A percentile compares a stretch with the other conserved stretches of the same genome.
Evolutionary conservation across 176 grass and related monocot genomes (phyloP).

Genomic region (Paspalum notatum): DNA sequence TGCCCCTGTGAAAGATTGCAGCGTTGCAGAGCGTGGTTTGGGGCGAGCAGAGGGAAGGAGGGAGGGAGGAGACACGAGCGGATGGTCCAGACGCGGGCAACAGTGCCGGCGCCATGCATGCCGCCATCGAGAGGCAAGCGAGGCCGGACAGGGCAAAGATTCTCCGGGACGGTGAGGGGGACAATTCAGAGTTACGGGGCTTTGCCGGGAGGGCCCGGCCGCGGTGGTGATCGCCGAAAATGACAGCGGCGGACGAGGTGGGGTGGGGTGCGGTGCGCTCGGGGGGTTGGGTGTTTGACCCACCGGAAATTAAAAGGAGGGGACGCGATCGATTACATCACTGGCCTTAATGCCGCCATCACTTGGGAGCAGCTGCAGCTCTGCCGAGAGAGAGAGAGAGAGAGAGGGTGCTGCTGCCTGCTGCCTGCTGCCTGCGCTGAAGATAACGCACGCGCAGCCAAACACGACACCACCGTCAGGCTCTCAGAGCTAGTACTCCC

Average conservation of each 20-base stretch:
- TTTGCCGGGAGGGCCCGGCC: constrained; percentile 15
- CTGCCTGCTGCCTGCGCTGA: no score
- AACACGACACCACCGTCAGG: constrained; percentile 21
- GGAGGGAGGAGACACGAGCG: not conserved
- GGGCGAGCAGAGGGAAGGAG: not conserved
- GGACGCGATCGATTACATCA: constrained; percentile 31
- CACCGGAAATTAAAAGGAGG: constrained; percentile 31
- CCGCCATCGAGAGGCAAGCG: constrained; percentile 4
- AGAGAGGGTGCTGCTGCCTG: not conserved
- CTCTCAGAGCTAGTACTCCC: no score
- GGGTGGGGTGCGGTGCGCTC: not conserved
- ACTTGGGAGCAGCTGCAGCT: constrained; percentile 4
- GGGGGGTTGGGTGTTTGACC: constrained; percentile 30
- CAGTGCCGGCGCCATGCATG: constrained; percentile 38
- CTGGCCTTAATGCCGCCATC: constrained; percentile 39
- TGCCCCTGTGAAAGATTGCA: no score
- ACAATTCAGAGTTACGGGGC: constrained; percentile 42
- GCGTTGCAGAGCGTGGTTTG: not conserved
- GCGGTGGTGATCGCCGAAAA: constrained; percentile 33
- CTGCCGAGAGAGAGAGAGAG: not conserved
- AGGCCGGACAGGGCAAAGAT: constrained; percentile 20
- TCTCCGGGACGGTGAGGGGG: constrained; percentile 28
- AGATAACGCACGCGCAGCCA: constrained; percentile 15
- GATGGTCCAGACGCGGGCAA: constrained; percentile 39
- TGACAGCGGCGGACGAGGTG: constrained; percentile 43